Conservation (phyloP, 148 eudicot species). For the Suaeda aralocaspica region DNA sequence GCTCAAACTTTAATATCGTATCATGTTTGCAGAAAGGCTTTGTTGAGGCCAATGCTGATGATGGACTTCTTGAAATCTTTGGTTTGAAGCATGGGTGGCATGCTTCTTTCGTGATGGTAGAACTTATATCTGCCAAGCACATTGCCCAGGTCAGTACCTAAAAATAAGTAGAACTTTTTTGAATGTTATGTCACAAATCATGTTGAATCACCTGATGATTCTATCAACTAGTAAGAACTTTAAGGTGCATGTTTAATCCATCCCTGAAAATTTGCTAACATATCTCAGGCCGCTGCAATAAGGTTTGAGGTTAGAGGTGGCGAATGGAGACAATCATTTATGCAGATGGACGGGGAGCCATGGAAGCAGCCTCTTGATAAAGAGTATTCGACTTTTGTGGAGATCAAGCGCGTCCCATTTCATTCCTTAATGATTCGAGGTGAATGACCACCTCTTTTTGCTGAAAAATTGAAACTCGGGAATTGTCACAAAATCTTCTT, state of each 20-base stretch:
- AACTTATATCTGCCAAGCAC: conserved; percentile 91
- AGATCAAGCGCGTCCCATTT: conserved; percentile 67
- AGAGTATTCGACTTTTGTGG: conserved; percentile 75
- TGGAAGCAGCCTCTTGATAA: conserved; percentile 91
- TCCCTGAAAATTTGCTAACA: too few relatives aligned
- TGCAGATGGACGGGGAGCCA: conserved; percentile 99
- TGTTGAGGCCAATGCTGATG: conserved; percentile 88
- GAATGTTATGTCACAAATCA: background rate
- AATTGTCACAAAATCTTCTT: background rate
- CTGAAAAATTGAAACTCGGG: background rate
- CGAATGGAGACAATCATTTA: conserved; percentile 67
- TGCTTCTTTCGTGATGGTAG: conserved; percentile 91
- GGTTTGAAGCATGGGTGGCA: conserved; percentile 99
- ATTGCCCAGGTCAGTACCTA: conserved; percentile 81
- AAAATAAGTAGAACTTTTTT: too few relatives aligned
- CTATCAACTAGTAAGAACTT: too few relatives aligned
- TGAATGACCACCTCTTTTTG: conserved; percentile 21
- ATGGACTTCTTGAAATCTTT: conserved; percentile 79
- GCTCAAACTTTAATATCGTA: background rate
- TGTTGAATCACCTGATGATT: background rate
- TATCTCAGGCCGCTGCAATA: conserved; percentile 70
- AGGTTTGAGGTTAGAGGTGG: conserved; percentile 93
- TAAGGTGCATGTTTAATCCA: too few relatives aligned
- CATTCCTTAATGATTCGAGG: conserved; percentile 72
- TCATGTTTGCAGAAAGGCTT: conserved; percentile 62